phyloP scores from a whole-genome alignment of 2,329 filamentous ascomycete genomes.

The Colletotrichum falcatum region DNA sequence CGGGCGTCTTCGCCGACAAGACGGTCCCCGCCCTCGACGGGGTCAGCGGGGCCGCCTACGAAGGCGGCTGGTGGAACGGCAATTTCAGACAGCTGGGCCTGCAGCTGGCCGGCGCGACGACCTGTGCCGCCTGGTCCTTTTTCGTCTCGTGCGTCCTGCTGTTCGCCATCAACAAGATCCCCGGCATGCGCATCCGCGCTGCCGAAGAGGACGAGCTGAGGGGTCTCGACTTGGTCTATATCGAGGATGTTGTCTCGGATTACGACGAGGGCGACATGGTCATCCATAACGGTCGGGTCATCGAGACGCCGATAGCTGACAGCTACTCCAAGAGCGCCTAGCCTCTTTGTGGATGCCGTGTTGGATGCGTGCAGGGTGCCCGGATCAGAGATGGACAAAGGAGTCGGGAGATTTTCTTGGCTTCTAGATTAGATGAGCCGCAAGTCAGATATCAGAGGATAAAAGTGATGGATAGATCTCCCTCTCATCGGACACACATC shows the following conservation, averaged over 20 bases:
- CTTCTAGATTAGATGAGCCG: too few relatives aligned
- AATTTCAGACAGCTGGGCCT: constrained; percentile 67
- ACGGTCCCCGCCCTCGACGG: constrained; percentile 65
- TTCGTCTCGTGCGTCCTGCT: constrained; percentile 63
- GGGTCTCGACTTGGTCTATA: constrained; percentile 59
- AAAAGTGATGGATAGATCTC: too few relatives aligned
- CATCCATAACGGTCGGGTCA: constrained; percentile 23
- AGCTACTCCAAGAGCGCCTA: constrained; percentile 21
- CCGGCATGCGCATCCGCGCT: constrained; percentile 66
- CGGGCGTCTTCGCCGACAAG: constrained; percentile 66
- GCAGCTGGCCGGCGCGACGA: constrained; percentile 68
- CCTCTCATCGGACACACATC: too few relatives aligned
- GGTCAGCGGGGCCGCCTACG: constrained; percentile 53
- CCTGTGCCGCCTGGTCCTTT: constrained; percentile 68
- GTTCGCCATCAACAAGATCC: constrained; percentile 68
- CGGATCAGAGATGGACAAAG: too few relatives aligned
- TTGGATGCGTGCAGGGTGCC: background rate
- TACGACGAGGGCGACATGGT: constrained; percentile 22
- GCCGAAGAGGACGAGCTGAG: constrained; percentile 66
- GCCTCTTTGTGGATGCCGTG: background rate
- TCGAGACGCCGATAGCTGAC: background rate
- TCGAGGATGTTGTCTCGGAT: constrained; percentile 43
- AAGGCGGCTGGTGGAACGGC: constrained; percentile 62
- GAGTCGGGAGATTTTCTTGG: too few relatives aligned
- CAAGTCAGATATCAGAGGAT: too few relatives aligned